Conservation (phyloP, 2,329 filamentous ascomycete genomes). For the Sclerotiophoma versabilis region DNA sequence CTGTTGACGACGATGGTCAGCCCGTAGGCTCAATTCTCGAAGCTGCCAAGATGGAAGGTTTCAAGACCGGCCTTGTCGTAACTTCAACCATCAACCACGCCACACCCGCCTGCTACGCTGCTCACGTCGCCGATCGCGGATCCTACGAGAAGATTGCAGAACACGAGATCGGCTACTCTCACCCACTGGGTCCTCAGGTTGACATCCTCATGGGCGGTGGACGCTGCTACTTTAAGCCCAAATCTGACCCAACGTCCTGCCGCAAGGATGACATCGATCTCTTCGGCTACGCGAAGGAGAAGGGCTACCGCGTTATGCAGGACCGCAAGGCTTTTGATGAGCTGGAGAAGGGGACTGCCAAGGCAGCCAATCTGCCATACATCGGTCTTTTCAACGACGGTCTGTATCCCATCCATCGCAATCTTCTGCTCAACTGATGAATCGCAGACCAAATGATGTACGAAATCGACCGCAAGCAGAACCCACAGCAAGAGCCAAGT, state of each 20-base stretch:
- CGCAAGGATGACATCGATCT: constrained; percentile 49
- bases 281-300: constrained; percentile 43
- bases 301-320: constrained; percentile 49
- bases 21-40: constrained; percentile 52
- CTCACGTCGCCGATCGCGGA: constrained; percentile 32
- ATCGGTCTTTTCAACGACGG: constrained; percentile 51
- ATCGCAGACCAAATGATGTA: constrained; percentile 42
- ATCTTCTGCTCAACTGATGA: background rate
- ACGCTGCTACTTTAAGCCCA: constrained; percentile 53
- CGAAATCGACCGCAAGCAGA: constrained; percentile 48
- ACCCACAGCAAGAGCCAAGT: constrained; percentile 48
- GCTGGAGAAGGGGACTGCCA: constrained; percentile 33
- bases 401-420: background rate
- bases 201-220: constrained; percentile 53
- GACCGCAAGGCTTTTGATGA: constrained; percentile 48
- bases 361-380: constrained; percentile 43
- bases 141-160: constrained; percentile 49
- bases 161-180: constrained; percentile 51
- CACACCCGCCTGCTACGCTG: constrained; percentile 27
- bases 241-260: constrained; percentile 48
- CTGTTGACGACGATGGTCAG: constrained; percentile 40
- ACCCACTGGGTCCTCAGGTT: constrained; percentile 50
- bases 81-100: constrained; percentile 52
- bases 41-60: constrained; percentile 51
- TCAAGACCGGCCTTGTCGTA: constrained; percentile 54